Evolutionary conservation across 176 grass and related monocot species (phyloP).

Genomic region (Pontederia paniculata): DNA sequence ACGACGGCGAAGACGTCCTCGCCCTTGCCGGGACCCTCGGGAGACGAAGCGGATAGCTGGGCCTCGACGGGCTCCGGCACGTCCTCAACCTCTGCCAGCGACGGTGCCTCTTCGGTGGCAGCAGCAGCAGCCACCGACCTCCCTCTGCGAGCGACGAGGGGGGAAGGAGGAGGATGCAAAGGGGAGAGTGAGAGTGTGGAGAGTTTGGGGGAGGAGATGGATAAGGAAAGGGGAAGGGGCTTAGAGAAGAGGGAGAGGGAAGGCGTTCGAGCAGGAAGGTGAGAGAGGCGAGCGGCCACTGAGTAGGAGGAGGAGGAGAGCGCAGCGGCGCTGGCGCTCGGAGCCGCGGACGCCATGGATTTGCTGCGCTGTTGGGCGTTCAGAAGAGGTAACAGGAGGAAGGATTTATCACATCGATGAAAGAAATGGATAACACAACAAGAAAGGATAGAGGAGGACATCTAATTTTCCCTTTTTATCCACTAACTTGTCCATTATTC

Average conservation of each 20-base stretch:
- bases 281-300: constrained; percentile 13
- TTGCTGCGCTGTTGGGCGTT: no score
- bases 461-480: no score
- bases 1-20: constrained; percentile 90
- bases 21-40: constrained; percentile 30
- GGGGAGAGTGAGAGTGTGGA: constrained; percentile 1
- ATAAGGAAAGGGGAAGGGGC: not conserved
- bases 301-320: constrained; percentile 32
- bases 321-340: constrained; percentile 30
- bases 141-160: constrained; percentile 23
- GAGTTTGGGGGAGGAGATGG: not conserved
- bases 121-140: constrained; percentile 23
- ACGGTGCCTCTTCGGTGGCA: constrained; percentile 11
- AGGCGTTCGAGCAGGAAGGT: constrained; percentile 17
- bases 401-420: no score
- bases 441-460: no score
- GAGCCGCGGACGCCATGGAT: constrained; percentile 6
- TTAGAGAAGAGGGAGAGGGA: not conserved
- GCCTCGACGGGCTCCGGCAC: constrained; percentile 58
- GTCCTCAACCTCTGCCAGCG: not conserved
- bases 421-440: no score
- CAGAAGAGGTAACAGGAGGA: no score
- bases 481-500: no score
- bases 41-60: constrained; percentile 40
- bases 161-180: not conserved